Base-by-base conservation (phyloP, 495 filamentous ascomycete species). In the Thermothielavioides terrestris region DNA sequence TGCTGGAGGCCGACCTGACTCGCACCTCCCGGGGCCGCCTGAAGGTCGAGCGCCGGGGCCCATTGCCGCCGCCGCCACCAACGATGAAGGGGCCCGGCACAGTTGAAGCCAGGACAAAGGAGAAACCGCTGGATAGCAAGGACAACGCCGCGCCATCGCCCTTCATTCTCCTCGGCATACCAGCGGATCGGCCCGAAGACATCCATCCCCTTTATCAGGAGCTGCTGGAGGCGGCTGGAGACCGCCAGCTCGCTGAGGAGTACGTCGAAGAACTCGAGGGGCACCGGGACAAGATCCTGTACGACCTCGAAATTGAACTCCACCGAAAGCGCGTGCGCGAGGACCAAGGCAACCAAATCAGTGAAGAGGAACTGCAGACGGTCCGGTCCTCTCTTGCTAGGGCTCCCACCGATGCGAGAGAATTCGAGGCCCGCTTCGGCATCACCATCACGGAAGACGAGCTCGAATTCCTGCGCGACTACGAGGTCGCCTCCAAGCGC, bases 401-500 rank as follows among this genome's bases (percentile, higher is more conserved):
- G 3, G 40, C 53, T 6, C 57, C 51, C 14, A 30, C 40, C 2
- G 32, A 41, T 25, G 45, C 51, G 1, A 22, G 36, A 8, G 57
- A 59, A 8, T 61, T 62, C 28, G 21, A 52, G 32, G 41, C 48
- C 18, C 41, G 37, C 35, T 64, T 61, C 35, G 59, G 61, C 2
- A 37, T 62, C 25, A 0, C 32, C 36, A 55, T 62, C 23, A 47
- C 37, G 21, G 53, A 58, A 12, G 56, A 57, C 17, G 60, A 68
- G 15, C 50, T 62, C 28, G 56, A 65, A 0, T 65, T 67, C 46
- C 56, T 68, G 10, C 49, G 43, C 41, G 55, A 63, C 28, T 67
- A 57, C 45, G 42, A 55, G 4, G 2, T 4, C 35, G 42, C 55
- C 32, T 55, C 54, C 28, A 17, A 41, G 15, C 27, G 7, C 4